These are phyloP conservation scores for Cystobasidium pallidum DNA, from an alignment of 1,284 basidiomycete species.

Conservation along the genomic window DNA sequence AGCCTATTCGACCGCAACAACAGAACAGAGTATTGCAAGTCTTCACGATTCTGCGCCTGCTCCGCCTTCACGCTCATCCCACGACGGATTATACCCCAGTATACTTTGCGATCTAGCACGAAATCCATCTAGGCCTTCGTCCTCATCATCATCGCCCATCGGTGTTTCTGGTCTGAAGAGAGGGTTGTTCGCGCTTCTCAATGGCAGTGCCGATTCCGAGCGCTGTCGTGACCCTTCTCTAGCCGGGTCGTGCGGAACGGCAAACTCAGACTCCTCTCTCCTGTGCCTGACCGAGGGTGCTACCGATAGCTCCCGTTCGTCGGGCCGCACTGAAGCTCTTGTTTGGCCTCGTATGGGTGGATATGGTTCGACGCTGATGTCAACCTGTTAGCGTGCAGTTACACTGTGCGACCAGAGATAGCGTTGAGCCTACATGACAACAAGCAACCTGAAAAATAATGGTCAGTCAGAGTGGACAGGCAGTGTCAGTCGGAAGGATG, in stretches of 20 bases:
- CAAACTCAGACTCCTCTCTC: constrained; percentile 28
- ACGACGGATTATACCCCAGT: constrained; percentile 20
- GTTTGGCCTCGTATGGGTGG: constrained; percentile 21
- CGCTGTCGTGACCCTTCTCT: constrained; percentile 18
- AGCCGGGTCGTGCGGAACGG: constrained; percentile 3
- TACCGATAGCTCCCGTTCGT: constrained; percentile 28
- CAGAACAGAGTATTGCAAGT: no score
- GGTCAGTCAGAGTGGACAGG: no score
- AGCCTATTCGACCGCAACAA: no score
- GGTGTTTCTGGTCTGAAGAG: constrained; percentile 42
- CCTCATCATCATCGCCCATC: constrained; percentile 24
- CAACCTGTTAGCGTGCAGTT: not conserved
- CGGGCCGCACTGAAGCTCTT: constrained; percentile 16
- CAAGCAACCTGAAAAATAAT: constrained; percentile 12
- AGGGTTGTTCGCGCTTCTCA: constrained; percentile 7
- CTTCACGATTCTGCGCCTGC: not conserved
- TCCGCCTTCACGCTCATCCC: constrained; percentile 18
- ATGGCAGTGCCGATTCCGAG: constrained; percentile 14
- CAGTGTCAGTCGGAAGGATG: no score
- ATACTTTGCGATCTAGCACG: constrained; percentile 34
- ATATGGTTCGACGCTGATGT: constrained; percentile 41
- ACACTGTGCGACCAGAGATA: not conserved
- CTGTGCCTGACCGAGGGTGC: constrained; percentile 14
- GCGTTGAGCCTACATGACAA: constrained; percentile 20
- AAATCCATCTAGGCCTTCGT: constrained; percentile 36